These are phyloP conservation scores for Ceratocystis albifundus DNA, from an alignment of 2,329 filamentous ascomycete species.

Conservation along the genomic window DNA sequence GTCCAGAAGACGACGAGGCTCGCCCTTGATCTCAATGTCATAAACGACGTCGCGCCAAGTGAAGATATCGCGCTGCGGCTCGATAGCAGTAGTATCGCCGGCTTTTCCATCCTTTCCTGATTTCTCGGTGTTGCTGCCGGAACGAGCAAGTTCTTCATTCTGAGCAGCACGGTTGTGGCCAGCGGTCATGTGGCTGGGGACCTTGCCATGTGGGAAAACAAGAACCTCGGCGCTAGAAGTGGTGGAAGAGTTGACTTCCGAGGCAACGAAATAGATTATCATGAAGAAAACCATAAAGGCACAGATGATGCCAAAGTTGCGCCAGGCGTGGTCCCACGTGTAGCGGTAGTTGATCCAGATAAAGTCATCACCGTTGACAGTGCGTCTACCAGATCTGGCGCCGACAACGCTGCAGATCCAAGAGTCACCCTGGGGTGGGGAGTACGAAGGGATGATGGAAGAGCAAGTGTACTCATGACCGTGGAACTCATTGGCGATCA, in stretches of 20 bases:
- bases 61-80: conserved; percentile 49
- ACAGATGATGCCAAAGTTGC: conserved; percentile 58
- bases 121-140: conserved; percentile 32
- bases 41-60: conserved; percentile 69
- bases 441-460: conserved; percentile 37
- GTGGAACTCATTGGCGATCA: conserved; percentile 61
- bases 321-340: conserved; percentile 47
- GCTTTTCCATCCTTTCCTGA: conserved; percentile 23
- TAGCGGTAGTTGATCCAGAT: conserved; percentile 47
- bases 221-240: conserved; percentile 56
- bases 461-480: conserved; percentile 47
- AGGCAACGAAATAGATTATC: conserved; percentile 48
- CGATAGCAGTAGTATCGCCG: conserved; percentile 28
- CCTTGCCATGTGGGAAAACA: conserved; percentile 49
- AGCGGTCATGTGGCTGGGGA: conserved; percentile 35
- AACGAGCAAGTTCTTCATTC: conserved; percentile 29
- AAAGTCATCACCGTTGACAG: conserved; percentile 51
- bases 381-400: conserved; percentile 41
- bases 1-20: conserved; percentile 60
- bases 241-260: conserved; percentile 53
- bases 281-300: conserved; percentile 55
- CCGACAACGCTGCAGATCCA: conserved; percentile 46
- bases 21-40: conserved; percentile 59
- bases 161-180: conserved; percentile 27
- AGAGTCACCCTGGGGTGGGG: conserved; percentile 34